phyloP scores from a whole-genome alignment of 345 rosid species.

The Theobroma cacao region DNA sequence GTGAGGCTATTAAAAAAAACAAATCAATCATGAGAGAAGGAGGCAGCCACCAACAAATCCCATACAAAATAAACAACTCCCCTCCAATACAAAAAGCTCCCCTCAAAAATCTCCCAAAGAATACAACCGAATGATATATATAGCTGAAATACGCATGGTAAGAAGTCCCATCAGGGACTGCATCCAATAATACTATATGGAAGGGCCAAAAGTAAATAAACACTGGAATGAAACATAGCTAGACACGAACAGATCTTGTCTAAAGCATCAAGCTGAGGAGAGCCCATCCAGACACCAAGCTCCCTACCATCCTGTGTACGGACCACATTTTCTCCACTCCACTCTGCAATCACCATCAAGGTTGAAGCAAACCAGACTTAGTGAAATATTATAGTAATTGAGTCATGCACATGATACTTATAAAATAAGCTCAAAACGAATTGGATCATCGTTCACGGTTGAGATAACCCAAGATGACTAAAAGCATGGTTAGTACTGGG shows the following conservation, averaged over 20 bases:
- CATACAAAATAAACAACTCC: constrained; percentile 19
- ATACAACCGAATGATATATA: constrained; percentile 31
- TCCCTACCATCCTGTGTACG: constrained; percentile 26
- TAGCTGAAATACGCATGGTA: constrained; percentile 17
- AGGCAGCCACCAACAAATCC: constrained; percentile 10
- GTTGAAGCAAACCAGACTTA: not conserved
- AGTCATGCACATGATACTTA: not conserved
- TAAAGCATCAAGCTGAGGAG: constrained; percentile 35
- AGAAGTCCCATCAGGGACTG: constrained; percentile 20
- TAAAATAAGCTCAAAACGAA: not conserved
- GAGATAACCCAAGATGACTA: not conserved
- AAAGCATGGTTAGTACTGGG: not conserved
- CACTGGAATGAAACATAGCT: not conserved
- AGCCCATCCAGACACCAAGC: constrained; percentile 36
- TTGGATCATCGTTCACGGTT: not conserved
- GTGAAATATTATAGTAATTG: too few species aligned
- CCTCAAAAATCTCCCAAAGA: constrained; percentile 43
- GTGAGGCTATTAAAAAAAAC: not conserved
- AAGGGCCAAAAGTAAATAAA: not conserved
- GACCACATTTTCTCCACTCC: constrained; percentile 40
- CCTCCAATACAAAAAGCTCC: constrained; percentile 21
- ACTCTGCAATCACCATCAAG: constrained; percentile 45
- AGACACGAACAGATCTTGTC: constrained; percentile 12
- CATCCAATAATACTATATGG: constrained; percentile 16
- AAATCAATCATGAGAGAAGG: not conserved